A percentile compares a stretch with the other conserved stretches of the same genome.
Evolutionary conservation across 2,329 filamentous ascomycete species (phyloP).

Genomic region (Aspergillus fumigatiaffinis): DNA sequence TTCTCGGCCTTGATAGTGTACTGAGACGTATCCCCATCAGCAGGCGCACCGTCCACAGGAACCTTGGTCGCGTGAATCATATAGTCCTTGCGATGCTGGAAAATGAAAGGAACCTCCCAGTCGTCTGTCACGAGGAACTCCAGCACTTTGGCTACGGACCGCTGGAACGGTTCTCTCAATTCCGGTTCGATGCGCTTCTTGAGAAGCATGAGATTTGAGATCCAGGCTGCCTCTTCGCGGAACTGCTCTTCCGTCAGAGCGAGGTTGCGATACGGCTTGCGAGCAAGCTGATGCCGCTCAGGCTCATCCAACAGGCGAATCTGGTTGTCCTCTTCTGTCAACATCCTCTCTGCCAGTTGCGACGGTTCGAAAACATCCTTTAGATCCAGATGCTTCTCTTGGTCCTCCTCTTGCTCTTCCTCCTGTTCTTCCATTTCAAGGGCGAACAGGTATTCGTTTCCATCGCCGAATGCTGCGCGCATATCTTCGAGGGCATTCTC

Average conservation of each 20-base stretch:
- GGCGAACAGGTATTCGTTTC: slow-evolving; percentile 93
- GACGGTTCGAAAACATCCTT: slow-evolving; percentile 99
- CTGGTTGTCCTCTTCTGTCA: slow-evolving; percentile 90
- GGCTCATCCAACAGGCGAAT: slow-evolving; percentile 88
- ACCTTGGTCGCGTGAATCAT: slow-evolving; percentile 81
- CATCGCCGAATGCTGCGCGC: slow-evolving; percentile 92
- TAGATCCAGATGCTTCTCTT: slow-evolving; percentile 81
- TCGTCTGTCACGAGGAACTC: slow-evolving; percentile 94
- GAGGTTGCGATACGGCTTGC: slow-evolving; percentile 80
- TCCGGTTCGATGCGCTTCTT: slow-evolving; percentile 74
- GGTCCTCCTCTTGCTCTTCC: slow-evolving; percentile 69
- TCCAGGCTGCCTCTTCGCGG: slow-evolving; percentile 87
- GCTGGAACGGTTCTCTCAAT: slow-evolving; percentile 76
- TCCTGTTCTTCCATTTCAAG: slow-evolving; percentile 83
- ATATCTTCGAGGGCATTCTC: slow-evolving; percentile 94
- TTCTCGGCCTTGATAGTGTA: slow-evolving; percentile 77
- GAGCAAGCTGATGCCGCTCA: slow-evolving; percentile 88
- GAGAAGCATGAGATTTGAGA: slow-evolving; percentile 82
- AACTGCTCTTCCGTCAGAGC: slow-evolving; percentile 79
- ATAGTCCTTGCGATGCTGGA: slow-evolving; percentile 97
- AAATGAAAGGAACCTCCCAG: slow-evolving; percentile 94
- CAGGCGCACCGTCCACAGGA: slow-evolving; percentile 57
- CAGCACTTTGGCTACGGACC: slow-evolving; percentile 84
- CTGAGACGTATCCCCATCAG: slow-evolving; percentile 67
- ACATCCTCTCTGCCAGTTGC: slow-evolving; percentile 85